Percentiles rank a stretch among this genome's conserved stretches.
Conservation (phyloP, 257 asterid species). For the Fraxinus quadrangulata region DNA sequence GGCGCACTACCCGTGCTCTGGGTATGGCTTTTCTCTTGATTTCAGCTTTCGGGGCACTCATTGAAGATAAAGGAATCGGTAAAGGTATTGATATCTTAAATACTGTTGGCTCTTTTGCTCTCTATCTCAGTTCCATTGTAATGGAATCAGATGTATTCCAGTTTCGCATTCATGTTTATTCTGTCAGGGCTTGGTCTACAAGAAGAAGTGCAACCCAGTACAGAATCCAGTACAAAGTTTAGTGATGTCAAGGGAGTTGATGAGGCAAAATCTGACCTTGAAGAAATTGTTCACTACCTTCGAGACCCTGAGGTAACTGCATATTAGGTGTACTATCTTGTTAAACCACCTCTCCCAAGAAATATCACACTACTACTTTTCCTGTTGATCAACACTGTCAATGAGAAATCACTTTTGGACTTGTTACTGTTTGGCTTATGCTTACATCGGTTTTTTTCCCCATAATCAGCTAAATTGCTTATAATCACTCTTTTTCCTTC, state of each 20-base stretch:
- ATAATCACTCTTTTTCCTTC: not conserved
- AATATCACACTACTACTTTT: not conserved
- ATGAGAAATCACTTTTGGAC: constrained; percentile 4
- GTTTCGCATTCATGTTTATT: constrained; percentile 15
- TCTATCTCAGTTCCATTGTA: constrained; percentile 16
- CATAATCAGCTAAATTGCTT: not conserved
- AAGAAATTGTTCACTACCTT: constrained; percentile 95
- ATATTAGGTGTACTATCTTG: constrained; percentile 12
- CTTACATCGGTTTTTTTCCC: not conserved
- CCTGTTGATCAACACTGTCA: not conserved
- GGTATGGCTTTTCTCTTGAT: constrained; percentile 73
- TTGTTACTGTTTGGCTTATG: not conserved
- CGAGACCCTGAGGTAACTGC: constrained; percentile 86
- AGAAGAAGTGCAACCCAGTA: constrained; percentile 79
- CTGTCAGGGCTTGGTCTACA: constrained; percentile 75
- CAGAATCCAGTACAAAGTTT: constrained; percentile 80
- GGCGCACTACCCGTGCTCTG: constrained; percentile 84
- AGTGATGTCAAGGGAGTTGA: constrained; percentile 95
- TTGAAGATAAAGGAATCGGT: constrained; percentile 85
- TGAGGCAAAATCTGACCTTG: constrained; percentile 90
- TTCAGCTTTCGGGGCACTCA: constrained; percentile 80
- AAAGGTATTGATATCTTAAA: constrained; percentile 53
- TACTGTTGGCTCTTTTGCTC: constrained; percentile 11
- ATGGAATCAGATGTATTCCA: constrained; percentile 8
- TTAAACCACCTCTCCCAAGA: not conserved